phyloP scores from a whole-genome alignment of 1,139 yeast genomes.

The Hansenula lynferdii region DNA sequence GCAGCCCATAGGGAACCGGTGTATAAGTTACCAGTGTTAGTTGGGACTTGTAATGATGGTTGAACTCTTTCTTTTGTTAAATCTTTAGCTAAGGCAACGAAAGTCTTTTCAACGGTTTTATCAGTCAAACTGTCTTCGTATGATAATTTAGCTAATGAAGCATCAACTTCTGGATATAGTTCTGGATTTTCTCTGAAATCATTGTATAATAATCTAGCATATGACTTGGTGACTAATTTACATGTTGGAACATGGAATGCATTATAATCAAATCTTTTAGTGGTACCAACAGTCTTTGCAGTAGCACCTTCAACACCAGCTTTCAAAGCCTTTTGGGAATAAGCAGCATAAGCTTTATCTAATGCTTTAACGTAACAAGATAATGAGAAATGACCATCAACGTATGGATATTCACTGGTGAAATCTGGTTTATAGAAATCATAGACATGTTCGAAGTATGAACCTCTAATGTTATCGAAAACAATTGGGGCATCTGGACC shows the following conservation, averaged over 20 bases:
- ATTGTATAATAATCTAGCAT: constrained; percentile 86
- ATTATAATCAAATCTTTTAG: constrained; percentile 80
- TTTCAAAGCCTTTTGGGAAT: constrained; percentile 74
- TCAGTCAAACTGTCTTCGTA: constrained; percentile 81
- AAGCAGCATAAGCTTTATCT: constrained; percentile 79
- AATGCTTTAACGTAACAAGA: constrained; percentile 92
- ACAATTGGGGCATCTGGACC: constrained; percentile 99
- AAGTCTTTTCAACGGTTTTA: constrained; percentile 78
- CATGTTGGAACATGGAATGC: constrained; percentile 99
- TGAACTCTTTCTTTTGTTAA: constrained; percentile 63
- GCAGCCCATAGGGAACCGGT: constrained; percentile 93
- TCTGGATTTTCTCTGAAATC: constrained; percentile 69
- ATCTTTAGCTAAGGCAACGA: constrained; percentile 75
- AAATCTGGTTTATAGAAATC: constrained; percentile 98
- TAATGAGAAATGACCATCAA: constrained; percentile 95
- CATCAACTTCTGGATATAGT: constrained; percentile 61
- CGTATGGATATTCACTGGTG: constrained; percentile 94
- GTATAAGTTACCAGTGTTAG: constrained; percentile 98
- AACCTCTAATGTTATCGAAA: constrained; percentile 82
- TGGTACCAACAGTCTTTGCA: constrained; percentile 54
- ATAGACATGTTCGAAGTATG: constrained; percentile 93
- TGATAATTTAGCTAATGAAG: constrained; percentile 48
- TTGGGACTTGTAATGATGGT: constrained; percentile 83
- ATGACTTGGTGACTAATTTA: constrained; percentile 89
- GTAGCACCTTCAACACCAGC: constrained; percentile 38